Evolutionary conservation across 768 basidiomycete genomes (phyloP), one percentile per base, ranked within the genome.

Genomic region (Sutorius australiensis): DNA sequence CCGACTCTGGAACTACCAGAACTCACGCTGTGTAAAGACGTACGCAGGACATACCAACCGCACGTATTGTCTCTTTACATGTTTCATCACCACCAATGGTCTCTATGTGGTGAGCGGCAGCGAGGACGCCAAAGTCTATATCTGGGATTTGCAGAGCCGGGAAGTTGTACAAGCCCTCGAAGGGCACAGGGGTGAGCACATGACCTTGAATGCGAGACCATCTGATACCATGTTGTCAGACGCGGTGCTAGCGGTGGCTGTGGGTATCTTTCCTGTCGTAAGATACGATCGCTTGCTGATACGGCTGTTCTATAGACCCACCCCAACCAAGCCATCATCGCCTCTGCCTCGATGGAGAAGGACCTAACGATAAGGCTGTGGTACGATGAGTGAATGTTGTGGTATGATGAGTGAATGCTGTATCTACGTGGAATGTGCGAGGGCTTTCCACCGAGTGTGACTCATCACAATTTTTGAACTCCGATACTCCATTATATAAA

Each of bases 1-100:
- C 54, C 84, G 95, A 2, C 73, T 99, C 14, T 98, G 97, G 94
- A 90, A 95, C 67, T 93, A 88, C 65, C 91, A 93, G 54, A 87
- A 83, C 8, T 90, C 92, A 5, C 86, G 87, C 54, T 92, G 92
- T 60, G 84, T 95, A 21, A 98, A 98, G 73, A 95, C 94, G 3
- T 94, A 94, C 64, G 83, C 78, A 0, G 92, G 94, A 0, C 94
- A 95, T 65, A 76, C 76, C 5, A 95, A 94, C 68, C 82, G 89
- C 43, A 91, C 89, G 31, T 95, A 86, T 59, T 93, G 89, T 61
- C 75, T 93, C 53, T 79, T 81, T 54, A 73, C 87, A 6, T 82
- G 81, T 60, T 90, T 92, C 64, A 77, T 76, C 37, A 81, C 79
- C 0, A 71, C 51, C 11, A 72, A 77, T 9, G 79, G 81, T 7